These are phyloP conservation scores for Agastache rugosa DNA, from an alignment of 257 asterid species.

Conservation along the genomic window DNA sequence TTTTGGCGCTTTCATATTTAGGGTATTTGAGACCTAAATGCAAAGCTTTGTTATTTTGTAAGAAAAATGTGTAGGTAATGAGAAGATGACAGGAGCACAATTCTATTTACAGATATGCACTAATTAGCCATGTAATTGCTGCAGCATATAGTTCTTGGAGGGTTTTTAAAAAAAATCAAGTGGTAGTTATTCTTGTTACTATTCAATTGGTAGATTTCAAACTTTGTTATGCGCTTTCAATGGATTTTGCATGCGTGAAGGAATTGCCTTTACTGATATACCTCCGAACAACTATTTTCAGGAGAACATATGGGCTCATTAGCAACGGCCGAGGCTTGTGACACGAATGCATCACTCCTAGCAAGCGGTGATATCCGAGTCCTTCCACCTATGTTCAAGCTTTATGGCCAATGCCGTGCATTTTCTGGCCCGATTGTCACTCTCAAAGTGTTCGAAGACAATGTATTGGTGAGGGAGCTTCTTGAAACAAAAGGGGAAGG, in stretches of 20 bases:
- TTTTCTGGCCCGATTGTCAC: slow-evolving; percentile 79
- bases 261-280: background rate
- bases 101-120: background rate
- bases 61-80: background rate
- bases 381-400: slow-evolving; percentile 77
- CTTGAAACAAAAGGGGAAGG: slow-evolving; percentile 81
- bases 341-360: slow-evolving; percentile 62
- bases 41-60: background rate
- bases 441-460: slow-evolving; percentile 81
- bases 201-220: background rate
- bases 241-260: background rate
- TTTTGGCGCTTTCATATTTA: too few species aligned
- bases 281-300: background rate
- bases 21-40: background rate
- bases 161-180: background rate
- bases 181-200: background rate
- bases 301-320: slow-evolving; percentile 64
- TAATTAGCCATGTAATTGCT: background rate
- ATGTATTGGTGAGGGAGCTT: slow-evolving; percentile 73
- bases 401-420: slow-evolving; percentile 67
- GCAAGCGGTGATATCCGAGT: slow-evolving; percentile 72
- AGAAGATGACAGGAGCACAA: too few species aligned
- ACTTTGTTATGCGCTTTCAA: background rate
- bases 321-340: slow-evolving; percentile 87
- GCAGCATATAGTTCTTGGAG: background rate